Conservation (phyloP, 192 early-diverging fungal genomes). For the Phlyctochytrium arcticum region DNA sequence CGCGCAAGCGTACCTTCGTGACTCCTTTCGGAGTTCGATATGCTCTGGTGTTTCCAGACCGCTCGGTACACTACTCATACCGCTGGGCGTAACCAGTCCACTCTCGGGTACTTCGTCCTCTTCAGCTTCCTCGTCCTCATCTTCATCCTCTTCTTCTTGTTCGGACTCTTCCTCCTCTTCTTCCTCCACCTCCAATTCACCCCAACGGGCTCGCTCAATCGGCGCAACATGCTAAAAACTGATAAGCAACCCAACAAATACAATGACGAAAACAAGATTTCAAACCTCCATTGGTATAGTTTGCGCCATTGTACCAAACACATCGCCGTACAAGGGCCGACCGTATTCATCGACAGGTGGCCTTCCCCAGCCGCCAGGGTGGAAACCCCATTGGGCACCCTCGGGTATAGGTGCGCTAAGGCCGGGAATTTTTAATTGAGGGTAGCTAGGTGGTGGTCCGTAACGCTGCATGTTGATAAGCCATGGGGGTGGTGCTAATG, state of each 20-base stretch:
- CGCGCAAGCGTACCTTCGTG: constrained; percentile 26
- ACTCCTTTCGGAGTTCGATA: constrained; percentile 84
- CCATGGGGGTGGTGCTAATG: constrained; percentile 93
- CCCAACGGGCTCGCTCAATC: constrained; percentile 78
- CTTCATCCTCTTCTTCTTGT: constrained; percentile 56
- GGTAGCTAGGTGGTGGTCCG: constrained; percentile 93
- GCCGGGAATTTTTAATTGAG: constrained; percentile 84
- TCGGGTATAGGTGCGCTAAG: constrained; percentile 94
- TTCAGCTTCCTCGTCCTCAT: constrained; percentile 42
- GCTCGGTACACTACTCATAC: constrained; percentile 65
- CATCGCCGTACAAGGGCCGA: constrained; percentile 92
- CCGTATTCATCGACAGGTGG: constrained; percentile 67
- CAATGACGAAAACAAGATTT: no score
- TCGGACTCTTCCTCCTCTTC: constrained; percentile 71
- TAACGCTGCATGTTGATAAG: constrained; percentile 97
- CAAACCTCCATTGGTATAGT: constrained; percentile 52
- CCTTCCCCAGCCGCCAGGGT: constrained; percentile 82
- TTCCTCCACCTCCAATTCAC: constrained; percentile 81
- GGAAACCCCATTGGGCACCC: constrained; percentile 98
- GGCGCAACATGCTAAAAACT: constrained; percentile 53
- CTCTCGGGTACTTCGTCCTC: constrained; percentile 42
- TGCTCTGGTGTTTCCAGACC: constrained; percentile 80
- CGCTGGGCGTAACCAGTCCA: constrained; percentile 83
- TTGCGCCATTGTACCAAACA: constrained; percentile 69
- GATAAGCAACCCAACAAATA: background rate